Conservation (phyloP, 2,329 filamentous ascomycete genomes). For the Pestalotiopsis sp. region DNA sequence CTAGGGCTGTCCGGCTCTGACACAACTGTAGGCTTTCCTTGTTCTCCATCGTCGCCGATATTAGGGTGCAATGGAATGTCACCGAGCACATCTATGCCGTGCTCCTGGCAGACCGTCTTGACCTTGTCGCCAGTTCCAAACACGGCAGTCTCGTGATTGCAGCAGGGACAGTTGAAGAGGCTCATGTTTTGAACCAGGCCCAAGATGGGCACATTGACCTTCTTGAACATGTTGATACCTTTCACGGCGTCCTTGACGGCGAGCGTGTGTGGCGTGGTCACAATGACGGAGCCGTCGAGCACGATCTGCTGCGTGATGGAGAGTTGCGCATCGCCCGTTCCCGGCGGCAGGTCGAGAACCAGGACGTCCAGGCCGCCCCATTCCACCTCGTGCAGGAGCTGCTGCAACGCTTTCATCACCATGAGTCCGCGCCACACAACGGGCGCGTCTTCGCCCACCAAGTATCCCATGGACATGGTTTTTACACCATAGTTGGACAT, state of each 20-base stretch:
- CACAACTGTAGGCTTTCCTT: constrained; percentile 86
- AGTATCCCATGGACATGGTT: constrained; percentile 98
- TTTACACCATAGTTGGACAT: constrained; percentile 93
- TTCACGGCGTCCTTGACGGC: constrained; percentile 89
- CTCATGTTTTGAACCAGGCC: constrained; percentile 94
- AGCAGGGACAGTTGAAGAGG: constrained; percentile 78
- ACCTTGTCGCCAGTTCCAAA: constrained; percentile 71
- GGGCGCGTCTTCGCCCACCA: constrained; percentile 76
- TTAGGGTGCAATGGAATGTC: constrained; percentile 85
- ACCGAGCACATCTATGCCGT: constrained; percentile 78
- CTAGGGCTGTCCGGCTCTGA: constrained; percentile 76
- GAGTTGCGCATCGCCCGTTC: constrained; percentile 92
- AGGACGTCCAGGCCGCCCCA: constrained; percentile 90
- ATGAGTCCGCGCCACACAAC: constrained; percentile 96
- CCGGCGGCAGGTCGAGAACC: constrained; percentile 87
- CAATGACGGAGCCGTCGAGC: constrained; percentile 83
- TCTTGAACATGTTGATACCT: constrained; percentile 90
- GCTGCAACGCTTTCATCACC: constrained; percentile 96
- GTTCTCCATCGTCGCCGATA: constrained; percentile 85
- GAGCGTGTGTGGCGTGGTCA: constrained; percentile 92
- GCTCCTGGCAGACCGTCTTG: constrained; percentile 65
- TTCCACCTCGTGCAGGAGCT: constrained; percentile 91
- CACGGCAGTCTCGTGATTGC: constrained; percentile 70
- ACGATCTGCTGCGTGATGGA: constrained; percentile 94
- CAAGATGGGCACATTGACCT: constrained; percentile 76